Percentiles rank a stretch among this genome's conserved stretches.
phyloP scores from a whole-genome alignment of 2,329 filamentous ascomycete species.

The Xylariaceae sp. region DNA sequence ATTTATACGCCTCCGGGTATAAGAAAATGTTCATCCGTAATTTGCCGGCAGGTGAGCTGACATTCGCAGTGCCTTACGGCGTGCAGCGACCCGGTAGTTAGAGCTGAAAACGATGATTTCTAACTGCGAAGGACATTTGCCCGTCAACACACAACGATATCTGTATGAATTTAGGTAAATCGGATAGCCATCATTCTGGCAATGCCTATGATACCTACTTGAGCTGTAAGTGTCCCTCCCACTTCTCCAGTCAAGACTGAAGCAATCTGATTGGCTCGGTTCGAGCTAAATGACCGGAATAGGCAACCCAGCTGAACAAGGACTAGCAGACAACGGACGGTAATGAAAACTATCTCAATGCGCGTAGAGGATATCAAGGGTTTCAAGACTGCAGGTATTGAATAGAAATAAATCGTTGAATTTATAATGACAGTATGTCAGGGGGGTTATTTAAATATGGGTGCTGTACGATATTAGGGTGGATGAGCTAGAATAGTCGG shows the following conservation, averaged over 20 bases:
- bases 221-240: too few relatives aligned
- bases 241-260: not conserved
- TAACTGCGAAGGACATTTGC: not conserved
- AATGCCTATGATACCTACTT: not conserved
- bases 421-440: too few relatives aligned
- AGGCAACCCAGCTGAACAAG: slow-evolving; percentile 8
- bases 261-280: slow-evolving; percentile 17
- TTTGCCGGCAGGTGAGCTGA: slow-evolving; percentile 12
- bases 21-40: slow-evolving; percentile 23
- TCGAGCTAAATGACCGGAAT: slow-evolving; percentile 7
- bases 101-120: not conserved
- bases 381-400: too few relatives aligned
- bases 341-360: not conserved
- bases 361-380: too few relatives aligned
- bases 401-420: too few relatives aligned
- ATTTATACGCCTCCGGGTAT: not conserved
- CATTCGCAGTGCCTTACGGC: not conserved
- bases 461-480: too few relatives aligned
- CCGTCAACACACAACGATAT: not conserved
- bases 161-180: not conserved
- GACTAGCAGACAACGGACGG: not conserved
- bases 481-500: too few relatives aligned
- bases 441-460: too few relatives aligned
- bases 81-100: slow-evolving; percentile 14
- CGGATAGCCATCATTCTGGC: not conserved